Base-by-base conservation (phyloP, 805 yeast genomes). In the Candida yuanshanica region DNA sequence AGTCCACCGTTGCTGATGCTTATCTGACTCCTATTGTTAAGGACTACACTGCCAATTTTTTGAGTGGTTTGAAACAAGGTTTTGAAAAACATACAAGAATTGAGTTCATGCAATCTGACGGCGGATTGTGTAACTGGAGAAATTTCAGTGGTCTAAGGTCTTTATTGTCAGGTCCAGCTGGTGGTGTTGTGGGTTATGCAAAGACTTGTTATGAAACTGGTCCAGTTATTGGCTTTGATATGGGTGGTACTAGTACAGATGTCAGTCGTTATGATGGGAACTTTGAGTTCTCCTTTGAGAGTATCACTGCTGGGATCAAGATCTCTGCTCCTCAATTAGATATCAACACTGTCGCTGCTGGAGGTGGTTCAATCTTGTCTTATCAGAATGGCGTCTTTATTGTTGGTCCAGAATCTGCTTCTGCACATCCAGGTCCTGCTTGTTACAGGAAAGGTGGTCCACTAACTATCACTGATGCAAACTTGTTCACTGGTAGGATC, bases 111-210 rank as follows among this genome's bases (percentile, higher is more conserved):
- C 79, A 74, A 54, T 69, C 76, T 11, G 77, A 75, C 56, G 81
- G 81, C 35, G 81, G 81, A 10, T 61, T 75, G 37, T 70, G 74
- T 44, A 72, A 74, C 5, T 71, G 74, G 64, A 65, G 68, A 42
- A 68, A 70, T 40, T 75, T 75, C 51, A 66, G 77, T 4, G 81
- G 81, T 4, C 58, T 75, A 38, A 66, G 69, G 47, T 74, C 80
- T 7, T 64, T 75, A 20, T 60, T 75, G 21, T 74, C 80, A 1
- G 81, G 81, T 5, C 81, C 81, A 3, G 81, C 81, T 34, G 81
- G 81, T 34, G 81, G 81, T 35, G 75, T 75, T 58, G 81, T 75
- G 29, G 81, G 81, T 7, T 74, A 63, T 40, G 76, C 77, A 2
- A 65, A 65, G 43, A 74, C 81, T 1, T 75, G 80, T 52, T 72